Conservation (phyloP, 75 land plant species). For the Isoetes taiwanensis region DNA sequence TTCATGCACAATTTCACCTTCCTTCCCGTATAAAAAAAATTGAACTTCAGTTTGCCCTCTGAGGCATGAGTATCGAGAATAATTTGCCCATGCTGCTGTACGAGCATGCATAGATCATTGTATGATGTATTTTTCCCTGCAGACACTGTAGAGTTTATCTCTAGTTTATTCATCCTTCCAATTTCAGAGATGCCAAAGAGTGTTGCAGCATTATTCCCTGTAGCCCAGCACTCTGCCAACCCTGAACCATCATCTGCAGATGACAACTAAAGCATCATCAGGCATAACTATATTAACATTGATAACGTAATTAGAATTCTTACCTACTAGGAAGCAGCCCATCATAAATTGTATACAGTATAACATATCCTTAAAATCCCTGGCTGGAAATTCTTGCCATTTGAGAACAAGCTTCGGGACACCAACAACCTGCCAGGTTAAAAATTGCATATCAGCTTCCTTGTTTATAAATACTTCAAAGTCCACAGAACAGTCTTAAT, state of each 20-base stretch:
- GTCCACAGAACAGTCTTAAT: too few relatives aligned
- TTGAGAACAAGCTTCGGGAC: conserved; percentile 19
- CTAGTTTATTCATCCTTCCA: too few relatives aligned
- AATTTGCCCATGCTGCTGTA: too few relatives aligned
- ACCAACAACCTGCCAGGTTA: conserved; percentile 22
- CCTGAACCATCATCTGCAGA: conserved; percentile 26
- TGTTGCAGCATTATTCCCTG: conserved; percentile 11
- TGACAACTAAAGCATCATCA: not conserved
- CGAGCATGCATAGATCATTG: too few relatives aligned
- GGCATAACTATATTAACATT: not conserved
- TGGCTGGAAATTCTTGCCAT: conserved; percentile 7
- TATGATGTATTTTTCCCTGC: too few relatives aligned
- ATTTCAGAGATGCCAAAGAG: conserved; percentile 16
- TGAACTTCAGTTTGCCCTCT: too few relatives aligned
- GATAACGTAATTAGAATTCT: not conserved
- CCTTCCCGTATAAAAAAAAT: too few relatives aligned
- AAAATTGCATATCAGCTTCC: too few relatives aligned
- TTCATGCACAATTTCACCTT: too few relatives aligned
- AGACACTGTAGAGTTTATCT: too few relatives aligned
- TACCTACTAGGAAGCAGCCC: not conserved
- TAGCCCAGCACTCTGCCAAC: conserved; percentile 22
- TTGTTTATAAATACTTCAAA: too few relatives aligned
- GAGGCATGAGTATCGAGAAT: too few relatives aligned
- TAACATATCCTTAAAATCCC: not conserved
- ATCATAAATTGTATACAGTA: not conserved